Conservation (phyloP, 129 eudicot species). For the Centella asiatica region DNA sequence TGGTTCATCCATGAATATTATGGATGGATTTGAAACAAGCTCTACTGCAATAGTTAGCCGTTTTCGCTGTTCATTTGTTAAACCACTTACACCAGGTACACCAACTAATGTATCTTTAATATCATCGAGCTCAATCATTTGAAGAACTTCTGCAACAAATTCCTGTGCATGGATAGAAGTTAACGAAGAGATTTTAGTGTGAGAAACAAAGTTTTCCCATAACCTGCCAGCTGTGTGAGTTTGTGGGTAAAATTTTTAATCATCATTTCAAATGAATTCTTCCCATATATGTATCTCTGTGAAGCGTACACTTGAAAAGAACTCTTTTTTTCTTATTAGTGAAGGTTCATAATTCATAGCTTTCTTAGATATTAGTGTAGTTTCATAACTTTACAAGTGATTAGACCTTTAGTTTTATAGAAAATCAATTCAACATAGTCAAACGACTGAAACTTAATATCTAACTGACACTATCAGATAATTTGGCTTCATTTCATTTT, state of each 20-base stretch:
- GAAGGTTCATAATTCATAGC: too few species aligned
- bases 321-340: too few species aligned
- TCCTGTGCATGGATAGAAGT: conserved; percentile 11
- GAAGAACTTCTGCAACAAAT: conserved; percentile 42
- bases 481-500: background rate
- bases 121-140: conserved; percentile 39
- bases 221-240: background rate
- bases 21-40: conserved; percentile 52
- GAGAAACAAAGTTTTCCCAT: background rate
- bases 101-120: conserved; percentile 45
- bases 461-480: background rate
- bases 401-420: background rate
- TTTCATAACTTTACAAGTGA: background rate
- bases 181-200: background rate
- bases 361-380: background rate
- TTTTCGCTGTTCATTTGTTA: conserved; percentile 43
- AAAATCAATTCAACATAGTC: background rate
- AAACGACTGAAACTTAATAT: too few species aligned
- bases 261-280: too few species aligned
- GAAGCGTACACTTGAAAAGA: too few species aligned
- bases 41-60: conserved; percentile 55
- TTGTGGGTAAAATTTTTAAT: too few species aligned
- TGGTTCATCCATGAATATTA: conserved; percentile 55
- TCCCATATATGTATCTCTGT: too few species aligned
- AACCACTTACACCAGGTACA: conserved; percentile 38